Percentiles rank a stretch among this genome's conserved stretches.
Conservation (phyloP, 202 grass and related monocot species). For the Musa balbisiana region DNA sequence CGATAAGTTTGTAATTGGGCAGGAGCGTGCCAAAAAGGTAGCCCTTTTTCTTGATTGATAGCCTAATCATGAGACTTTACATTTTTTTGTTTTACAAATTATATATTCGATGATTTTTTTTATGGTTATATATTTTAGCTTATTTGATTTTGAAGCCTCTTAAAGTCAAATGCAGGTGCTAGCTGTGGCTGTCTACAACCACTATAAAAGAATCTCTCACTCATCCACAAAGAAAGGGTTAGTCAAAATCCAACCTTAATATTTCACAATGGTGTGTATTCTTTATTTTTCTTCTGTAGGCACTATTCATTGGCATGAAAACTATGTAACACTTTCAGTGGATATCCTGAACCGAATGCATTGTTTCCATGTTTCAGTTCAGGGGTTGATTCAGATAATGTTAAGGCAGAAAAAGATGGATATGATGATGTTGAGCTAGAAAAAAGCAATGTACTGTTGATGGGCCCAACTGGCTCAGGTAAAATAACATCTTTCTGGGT, state of each 20-base stretch:
- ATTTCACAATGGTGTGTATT: slow-evolving; percentile 4
- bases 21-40: slow-evolving; percentile 86
- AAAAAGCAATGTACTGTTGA: slow-evolving; percentile 95
- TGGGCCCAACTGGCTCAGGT: slow-evolving; percentile 98
- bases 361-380: slow-evolving; percentile 44
- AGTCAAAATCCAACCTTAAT: slow-evolving; percentile 17
- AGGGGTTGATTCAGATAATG: slow-evolving; percentile 33
- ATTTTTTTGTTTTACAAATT: not conserved
- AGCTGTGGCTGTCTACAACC: slow-evolving; percentile 95
- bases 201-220: slow-evolving; percentile 98
- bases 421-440: slow-evolving; percentile 91
- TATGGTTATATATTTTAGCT: not conserved
- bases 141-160: slow-evolving; percentile 7
- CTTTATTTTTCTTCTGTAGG: not conserved
- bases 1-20: slow-evolving; percentile 95
- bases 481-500: slow-evolving; percentile 4
- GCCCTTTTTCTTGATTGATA: slow-evolving; percentile 5
- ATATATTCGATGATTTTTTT: not conserved
- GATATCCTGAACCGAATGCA: slow-evolving; percentile 13
- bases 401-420: slow-evolving; percentile 39
- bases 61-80: not conserved
- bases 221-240: slow-evolving; percentile 85
- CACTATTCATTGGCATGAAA: not conserved
- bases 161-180: slow-evolving; percentile 58
- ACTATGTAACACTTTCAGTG: slow-evolving; percentile 17